Percentiles rank a stretch among this genome's conserved stretches.
Conservation (phyloP, 495 filamentous ascomycete species). For the Chaetomium cochliodes region DNA sequence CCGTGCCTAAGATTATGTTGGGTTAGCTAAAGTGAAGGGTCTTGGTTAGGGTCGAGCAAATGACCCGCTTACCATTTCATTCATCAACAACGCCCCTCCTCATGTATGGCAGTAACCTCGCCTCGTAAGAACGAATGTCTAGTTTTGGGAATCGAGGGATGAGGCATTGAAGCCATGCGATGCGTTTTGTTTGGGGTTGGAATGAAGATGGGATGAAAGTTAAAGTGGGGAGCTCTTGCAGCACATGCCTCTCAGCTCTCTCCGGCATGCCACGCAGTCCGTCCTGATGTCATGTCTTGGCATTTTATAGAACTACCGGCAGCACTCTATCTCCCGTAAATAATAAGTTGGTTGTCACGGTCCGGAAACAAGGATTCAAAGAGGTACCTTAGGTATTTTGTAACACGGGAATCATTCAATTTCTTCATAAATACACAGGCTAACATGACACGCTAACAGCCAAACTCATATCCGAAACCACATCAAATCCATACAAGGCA, state of each 20-base stretch:
- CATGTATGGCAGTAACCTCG: background rate
- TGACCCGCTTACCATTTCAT: background rate
- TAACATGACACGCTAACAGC: conserved; percentile 12
- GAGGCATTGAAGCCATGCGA: background rate
- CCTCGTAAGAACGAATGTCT: background rate
- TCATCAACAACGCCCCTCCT: background rate
- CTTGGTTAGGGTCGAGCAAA: background rate
- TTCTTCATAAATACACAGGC: background rate
- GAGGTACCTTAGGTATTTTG: too few species aligned
- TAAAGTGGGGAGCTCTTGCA: conserved; percentile 18
- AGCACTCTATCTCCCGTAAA: too few species aligned
- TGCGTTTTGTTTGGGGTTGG: background rate
- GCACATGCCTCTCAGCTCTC: background rate
- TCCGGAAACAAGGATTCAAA: background rate
- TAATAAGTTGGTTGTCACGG: too few species aligned
- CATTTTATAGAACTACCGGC: background rate
- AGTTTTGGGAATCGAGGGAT: background rate
- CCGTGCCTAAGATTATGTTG: background rate
- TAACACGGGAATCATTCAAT: background rate
- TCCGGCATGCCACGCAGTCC: too few species aligned
- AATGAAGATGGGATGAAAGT: background rate
- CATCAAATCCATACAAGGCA: conserved; percentile 10
- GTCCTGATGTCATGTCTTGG: conserved; percentile 23
- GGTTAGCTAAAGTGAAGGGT: background rate
- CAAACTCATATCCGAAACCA: background rate